Percentiles rank a stretch among this genome's conserved stretches.
Evolutionary conservation across 768 basidiomycete genomes (phyloP).

Genomic region (Panus rudis): DNA sequence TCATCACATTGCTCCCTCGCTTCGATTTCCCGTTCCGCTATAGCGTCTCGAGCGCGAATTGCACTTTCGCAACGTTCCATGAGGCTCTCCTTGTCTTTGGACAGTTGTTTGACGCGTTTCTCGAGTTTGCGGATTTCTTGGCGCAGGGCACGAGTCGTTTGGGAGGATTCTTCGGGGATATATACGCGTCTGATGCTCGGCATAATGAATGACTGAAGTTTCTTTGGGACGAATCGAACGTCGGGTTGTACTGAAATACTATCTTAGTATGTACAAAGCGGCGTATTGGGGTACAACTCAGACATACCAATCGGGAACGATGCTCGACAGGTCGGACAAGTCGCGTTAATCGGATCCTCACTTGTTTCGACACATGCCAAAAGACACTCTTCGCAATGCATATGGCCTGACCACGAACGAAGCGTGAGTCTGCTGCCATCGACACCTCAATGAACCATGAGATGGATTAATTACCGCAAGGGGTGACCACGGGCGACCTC

Average conservation of each 20-base stretch:
- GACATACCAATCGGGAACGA: conserved; percentile 21
- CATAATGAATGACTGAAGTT: conserved; percentile 41
- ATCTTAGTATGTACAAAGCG: neutral
- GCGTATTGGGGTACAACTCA: neutral
- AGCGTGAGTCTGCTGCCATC: too few relatives aligned
- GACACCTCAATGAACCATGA: too few relatives aligned
- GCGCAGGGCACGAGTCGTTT: conserved; percentile 18
- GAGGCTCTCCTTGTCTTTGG: conserved; percentile 36
- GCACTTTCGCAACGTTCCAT: conserved; percentile 37
- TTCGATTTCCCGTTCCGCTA: too few relatives aligned
- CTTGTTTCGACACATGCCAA: conserved; percentile 18
- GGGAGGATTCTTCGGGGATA: conserved; percentile 15
- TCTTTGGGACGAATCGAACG: conserved; percentile 39
- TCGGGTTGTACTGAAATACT: conserved; percentile 16
- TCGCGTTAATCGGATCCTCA: conserved; percentile 20
- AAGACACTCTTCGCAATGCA: conserved; percentile 26
- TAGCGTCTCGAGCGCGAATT: too few relatives aligned
- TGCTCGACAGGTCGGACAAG: conserved; percentile 26
- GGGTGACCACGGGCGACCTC: too few relatives aligned
- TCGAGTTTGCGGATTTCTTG: conserved; percentile 32
- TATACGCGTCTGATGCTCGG: conserved; percentile 46
- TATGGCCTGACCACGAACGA: too few relatives aligned
- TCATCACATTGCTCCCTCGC: too few relatives aligned
- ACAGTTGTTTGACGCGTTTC: conserved; percentile 30
- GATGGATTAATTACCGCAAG: too few relatives aligned